phyloP scores from a whole-genome alignment of 371 early-diverging fungal species.

The Syncephalastrum monosporum region DNA sequence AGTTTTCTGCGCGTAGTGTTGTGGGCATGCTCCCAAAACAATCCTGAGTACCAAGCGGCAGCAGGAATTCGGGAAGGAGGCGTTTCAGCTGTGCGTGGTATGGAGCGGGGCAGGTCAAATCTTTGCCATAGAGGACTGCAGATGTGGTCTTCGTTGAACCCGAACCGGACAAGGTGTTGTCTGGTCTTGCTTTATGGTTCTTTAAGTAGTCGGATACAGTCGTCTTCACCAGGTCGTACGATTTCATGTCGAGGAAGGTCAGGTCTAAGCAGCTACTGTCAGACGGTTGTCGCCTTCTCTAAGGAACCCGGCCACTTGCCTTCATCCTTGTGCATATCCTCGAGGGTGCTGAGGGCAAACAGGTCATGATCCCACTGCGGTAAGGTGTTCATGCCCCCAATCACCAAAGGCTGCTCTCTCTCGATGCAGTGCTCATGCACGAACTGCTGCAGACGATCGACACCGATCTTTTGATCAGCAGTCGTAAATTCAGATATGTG shows the following conservation, averaged over 20 bases:
- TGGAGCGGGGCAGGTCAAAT: conserved; percentile 22
- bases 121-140: conserved; percentile 26
- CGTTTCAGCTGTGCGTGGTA: conserved; percentile 12
- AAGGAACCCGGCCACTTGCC: conserved; percentile 20
- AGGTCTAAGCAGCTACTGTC: conserved; percentile 7
- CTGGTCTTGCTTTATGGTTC: background rate
- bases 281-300: background rate
- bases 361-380: conserved; percentile 27
- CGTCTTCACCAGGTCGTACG: background rate
- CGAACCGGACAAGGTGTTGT: background rate
- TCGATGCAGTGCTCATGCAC: conserved; percentile 33
- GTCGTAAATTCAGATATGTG: conserved; percentile 4
- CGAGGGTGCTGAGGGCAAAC: conserved; percentile 34
- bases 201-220: conserved; percentile 5
- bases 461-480: background rate
- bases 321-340: conserved; percentile 17
- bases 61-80: conserved; percentile 24
- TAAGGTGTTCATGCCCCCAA: conserved; percentile 39
- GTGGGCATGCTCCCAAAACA: conserved; percentile 24
- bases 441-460: conserved; percentile 9
- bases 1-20: conserved; percentile 25
- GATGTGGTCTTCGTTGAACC: background rate
- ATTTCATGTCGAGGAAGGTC: conserved; percentile 7
- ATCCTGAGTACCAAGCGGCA: conserved; percentile 25
- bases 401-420: conserved; percentile 43